phyloP scores from a whole-genome alignment of 345 rosid species.

The Eucalyptus lansdowneana region DNA sequence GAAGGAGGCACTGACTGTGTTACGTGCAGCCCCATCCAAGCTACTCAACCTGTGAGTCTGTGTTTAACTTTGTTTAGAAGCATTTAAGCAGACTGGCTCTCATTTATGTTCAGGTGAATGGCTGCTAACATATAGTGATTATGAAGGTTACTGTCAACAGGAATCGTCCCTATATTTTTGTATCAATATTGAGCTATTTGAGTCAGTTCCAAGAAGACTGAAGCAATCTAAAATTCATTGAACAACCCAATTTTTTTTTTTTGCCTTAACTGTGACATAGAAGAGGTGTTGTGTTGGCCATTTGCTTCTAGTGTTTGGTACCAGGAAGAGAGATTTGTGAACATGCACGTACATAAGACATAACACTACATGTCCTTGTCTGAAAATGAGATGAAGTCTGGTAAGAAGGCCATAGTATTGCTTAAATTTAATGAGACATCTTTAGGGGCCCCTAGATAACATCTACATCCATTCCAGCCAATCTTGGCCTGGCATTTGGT shows the following conservation, averaged over 20 bases:
- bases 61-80: background rate
- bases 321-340: background rate
- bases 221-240: background rate
- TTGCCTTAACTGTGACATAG: background rate
- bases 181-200: background rate
- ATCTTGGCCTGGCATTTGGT: background rate
- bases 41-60: constrained; percentile 81
- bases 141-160: background rate
- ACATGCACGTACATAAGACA: background rate
- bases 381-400: background rate
- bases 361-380: background rate
- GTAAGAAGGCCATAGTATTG: background rate
- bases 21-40: constrained; percentile 89
- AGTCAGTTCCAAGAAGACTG: background rate
- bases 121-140: background rate
- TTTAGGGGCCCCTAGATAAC: background rate
- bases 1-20: constrained; percentile 84
- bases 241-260: background rate
- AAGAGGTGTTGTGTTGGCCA: background rate
- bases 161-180: background rate
- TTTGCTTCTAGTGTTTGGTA: background rate
- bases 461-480: background rate
- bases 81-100: background rate
- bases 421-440: background rate
- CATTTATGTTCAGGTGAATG: background rate